phyloP scores from a whole-genome alignment of 2,329 filamentous ascomycete species.

The Xylaria sp. region DNA sequence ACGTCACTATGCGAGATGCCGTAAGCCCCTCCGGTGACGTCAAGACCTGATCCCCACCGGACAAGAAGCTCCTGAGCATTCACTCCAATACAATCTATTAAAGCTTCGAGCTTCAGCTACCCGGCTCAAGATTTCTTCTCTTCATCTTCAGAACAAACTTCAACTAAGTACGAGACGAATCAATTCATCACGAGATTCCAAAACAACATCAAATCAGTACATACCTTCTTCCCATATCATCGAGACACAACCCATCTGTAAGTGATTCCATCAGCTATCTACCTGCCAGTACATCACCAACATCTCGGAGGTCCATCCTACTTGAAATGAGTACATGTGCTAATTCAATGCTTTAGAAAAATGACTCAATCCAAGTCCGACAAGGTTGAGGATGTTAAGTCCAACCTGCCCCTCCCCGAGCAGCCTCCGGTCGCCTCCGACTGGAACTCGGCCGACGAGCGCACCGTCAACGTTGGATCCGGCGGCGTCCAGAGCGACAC shows the following conservation, averaged over 20 bases:
- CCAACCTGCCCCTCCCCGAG: constrained; percentile 79
- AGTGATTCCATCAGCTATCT: not conserved
- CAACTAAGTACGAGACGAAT: not conserved
- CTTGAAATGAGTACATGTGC: too few species aligned
- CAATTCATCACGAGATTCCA: not conserved
- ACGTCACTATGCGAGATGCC: constrained; percentile 16
- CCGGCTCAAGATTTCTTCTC: not conserved
- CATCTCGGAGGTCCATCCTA: too few species aligned
- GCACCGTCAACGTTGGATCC: constrained; percentile 71
- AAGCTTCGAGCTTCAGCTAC: constrained; percentile 9
- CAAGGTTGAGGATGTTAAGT: constrained; percentile 67
- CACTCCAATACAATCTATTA: constrained; percentile 18
- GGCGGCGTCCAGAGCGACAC: constrained; percentile 58
- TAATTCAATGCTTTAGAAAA: constrained; percentile 6
- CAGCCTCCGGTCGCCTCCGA: constrained; percentile 76
- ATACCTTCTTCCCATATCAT: not conserved
- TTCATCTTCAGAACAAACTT: constrained; percentile 2
- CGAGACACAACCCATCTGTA: constrained; percentile 3
- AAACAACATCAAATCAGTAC: not conserved
- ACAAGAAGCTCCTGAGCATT: constrained; percentile 16
- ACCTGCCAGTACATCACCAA: too few species aligned
- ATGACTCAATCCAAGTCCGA: constrained; percentile 61
- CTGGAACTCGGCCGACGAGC: constrained; percentile 72
- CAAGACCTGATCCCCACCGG: constrained; percentile 16
- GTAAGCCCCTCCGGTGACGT: constrained; percentile 27